Base-by-base conservation (phyloP, 805 yeast genomes). In the Candida tammaniensis region DNA sequence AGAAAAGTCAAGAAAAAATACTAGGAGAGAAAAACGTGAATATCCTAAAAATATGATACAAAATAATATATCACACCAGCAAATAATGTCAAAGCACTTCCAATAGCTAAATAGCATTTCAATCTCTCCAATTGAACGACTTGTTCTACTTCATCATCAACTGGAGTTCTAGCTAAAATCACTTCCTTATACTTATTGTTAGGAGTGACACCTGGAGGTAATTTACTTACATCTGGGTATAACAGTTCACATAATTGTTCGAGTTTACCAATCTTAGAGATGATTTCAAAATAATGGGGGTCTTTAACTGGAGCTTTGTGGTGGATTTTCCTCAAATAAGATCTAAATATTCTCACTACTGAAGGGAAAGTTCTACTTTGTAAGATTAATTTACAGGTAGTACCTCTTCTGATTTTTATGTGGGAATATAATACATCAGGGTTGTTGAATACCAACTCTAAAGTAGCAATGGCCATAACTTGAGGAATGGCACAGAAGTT, bases 401-500 rank as follows among this genome's bases (percentile, higher is more conserved):
- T 77, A 9, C 96, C 96, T 64, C 86, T 87, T 62, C 97, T 76
- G 57, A 93, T 83, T 68, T 93, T 93, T 45, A 91, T 84, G 54
- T 85, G 79, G 24, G 61, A 57, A 28, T 79, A 72, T 53, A 91
- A 76, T 3, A 91, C 83, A 3, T 65, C 52, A 3, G 82, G 81
- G 64, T 93, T 93, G 54, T 83, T 80, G 72, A 83, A 89, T 21
- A 93, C 83, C 33, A 81, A 68, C 15, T 91, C 87, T 48, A 93
- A 72, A 1, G 98, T 87, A 11, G 98, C 97, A 57, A 93, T 84
- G 23, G 98, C 96, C 98, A 93, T 93, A 13, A 91, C 97, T 65
- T 93, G 99, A 13, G 99, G 99, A 54, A 93, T 93, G 8, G 97
- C 86, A 67, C 97, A 89, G 68, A 93, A 93, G 49, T 80, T 83